Base-by-base conservation (phyloP, 306 rosid genomes). In the Senna siamea region DNA sequence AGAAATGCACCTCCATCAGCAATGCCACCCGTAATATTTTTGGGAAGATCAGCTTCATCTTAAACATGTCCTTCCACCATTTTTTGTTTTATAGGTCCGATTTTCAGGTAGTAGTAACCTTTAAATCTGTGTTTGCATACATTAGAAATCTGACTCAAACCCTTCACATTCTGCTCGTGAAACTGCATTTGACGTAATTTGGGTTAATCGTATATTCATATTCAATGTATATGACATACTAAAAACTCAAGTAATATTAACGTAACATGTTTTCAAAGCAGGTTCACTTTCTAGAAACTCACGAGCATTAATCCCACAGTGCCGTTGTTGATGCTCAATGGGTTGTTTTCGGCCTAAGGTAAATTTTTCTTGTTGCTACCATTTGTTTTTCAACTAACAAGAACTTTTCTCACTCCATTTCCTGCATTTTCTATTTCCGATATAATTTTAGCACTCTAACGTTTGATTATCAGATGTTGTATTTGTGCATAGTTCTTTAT, bases 181-280 rank as follows among this genome's bases (percentile, higher is more conserved):
- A 30, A 59, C 43, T 59, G 54, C 20, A 15, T 48, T 48, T 48
- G 48, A 11, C 48, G 48, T 38, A 38, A 43, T 1, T 14, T 46
- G 4, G 4, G 5, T 13, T 46, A 2, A 46, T 46, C n/a, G n/a
- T n/a, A n/a, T n/a, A n/a, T n/a, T n/a, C 51, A 46, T 14, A 46
- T 46, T 46, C 51, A 46, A 46, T 15, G 5, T n/a, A 48, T n/a
- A 48, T 4, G 19, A n/a, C 46, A 61, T 35, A 61, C 38, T 40
- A 40, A 41, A 64, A 41, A 26, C 0, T 65, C 22, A 19, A 43
- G 34, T 65, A 26, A 20, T 65, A 23, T 22, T 18, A 41, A 65
- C 30, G 30, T 37, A 2, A 37, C 51, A 41, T 64, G 35, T 67
- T 47, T 47, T 4, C 15, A 67, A 50, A 68, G 73, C 47, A 34